Base-by-base conservation (phyloP, 2,329 filamentous ascomycete genomes). In the Ophiosphaerella narmari region DNA sequence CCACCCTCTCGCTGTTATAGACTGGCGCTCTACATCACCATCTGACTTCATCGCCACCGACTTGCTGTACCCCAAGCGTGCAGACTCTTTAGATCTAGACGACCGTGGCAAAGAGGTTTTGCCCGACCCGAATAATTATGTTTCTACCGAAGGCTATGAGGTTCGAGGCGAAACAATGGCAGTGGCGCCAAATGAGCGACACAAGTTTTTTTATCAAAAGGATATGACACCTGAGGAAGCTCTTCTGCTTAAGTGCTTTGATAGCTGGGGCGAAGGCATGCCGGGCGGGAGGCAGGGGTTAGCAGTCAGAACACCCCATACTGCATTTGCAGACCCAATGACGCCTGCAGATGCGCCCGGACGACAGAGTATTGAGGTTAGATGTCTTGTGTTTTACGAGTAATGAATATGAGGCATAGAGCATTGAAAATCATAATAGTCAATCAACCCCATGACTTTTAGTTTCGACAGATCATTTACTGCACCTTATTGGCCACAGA, bases 1-100 rank as follows among this genome's bases (percentile, higher is more conserved):
- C 38, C 83, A 80, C 60, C 89, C 89, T 1, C 78, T 91, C 1
- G 86, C 85, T 0, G 85, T 90, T 31, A 83, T 88, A 0, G 86
- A 87, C 41, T 86, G 85, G 67, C 75, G 82, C 1, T 81, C 80
- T 0, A 81, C 89, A 1, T 65, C 73, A 1, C 80, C 81, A 0
- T 65, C 68, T 0, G 86, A 89, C 56, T 82, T 87, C 45, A 71
- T 87, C 9, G 77, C 80, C 1, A 81, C 88, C 3, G 80, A 86
- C 47, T 73, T 89, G 32, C 74, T 88, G 47, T 88, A 89, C 54
- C 86, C 86, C 0, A 55, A 66, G 38, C 68, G 68, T 7, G 57
- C 55, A 7, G 60, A 63, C 12, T 58, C 50, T 3, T 62, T 67
- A 13, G 77, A 79, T 44, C 68, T 77, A 32, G 83, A 84, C 46